Percentiles rank a stretch among this genome's conserved stretches.
Conservation (phyloP, 129 eudicot species). For the carrot (Daucus carota) region DNA sequence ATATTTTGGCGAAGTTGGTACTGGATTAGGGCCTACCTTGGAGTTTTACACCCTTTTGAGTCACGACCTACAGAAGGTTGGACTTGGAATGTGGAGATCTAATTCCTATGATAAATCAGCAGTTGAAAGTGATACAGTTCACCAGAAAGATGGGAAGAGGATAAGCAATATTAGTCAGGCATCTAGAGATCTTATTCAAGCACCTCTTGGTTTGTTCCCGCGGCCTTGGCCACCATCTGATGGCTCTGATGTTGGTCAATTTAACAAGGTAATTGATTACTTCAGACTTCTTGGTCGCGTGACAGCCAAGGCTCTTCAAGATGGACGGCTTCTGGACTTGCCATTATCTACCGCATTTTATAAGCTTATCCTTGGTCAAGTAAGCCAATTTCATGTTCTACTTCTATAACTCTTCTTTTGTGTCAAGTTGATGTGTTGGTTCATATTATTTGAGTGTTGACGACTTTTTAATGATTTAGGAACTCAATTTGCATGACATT, state of each 20-base stretch:
- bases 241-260: slow-evolving; percentile 40
- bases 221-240: slow-evolving; percentile 76
- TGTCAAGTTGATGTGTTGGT: neutral
- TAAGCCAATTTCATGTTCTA: slow-evolving; percentile 17
- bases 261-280: slow-evolving; percentile 51
- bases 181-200: slow-evolving; percentile 42
- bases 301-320: slow-evolving; percentile 96
- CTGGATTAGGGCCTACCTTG: slow-evolving; percentile 94
- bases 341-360: slow-evolving; percentile 67
- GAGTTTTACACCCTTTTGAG: slow-evolving; percentile 92
- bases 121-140: slow-evolving; percentile 31
- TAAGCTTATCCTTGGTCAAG: slow-evolving; percentile 86
- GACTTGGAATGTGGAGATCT: slow-evolving; percentile 84
- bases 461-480: slow-evolving; percentile 44
- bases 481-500: slow-evolving; percentile 77
- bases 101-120: slow-evolving; percentile 27
- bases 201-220: slow-evolving; percentile 92
- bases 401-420: neutral
- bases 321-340: slow-evolving; percentile 88
- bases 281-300: slow-evolving; percentile 78
- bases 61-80: slow-evolving; percentile 78
- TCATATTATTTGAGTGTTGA: neutral
- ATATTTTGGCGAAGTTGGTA: slow-evolving; percentile 90
- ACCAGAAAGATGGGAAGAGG: slow-evolving; percentile 25
- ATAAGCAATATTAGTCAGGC: slow-evolving; percentile 15